A percentile compares a stretch with the other conserved stretches of the same genome.
Conservation (phyloP, 768 basidiomycete species). For the Cystofilobasidium macerans region DNA sequence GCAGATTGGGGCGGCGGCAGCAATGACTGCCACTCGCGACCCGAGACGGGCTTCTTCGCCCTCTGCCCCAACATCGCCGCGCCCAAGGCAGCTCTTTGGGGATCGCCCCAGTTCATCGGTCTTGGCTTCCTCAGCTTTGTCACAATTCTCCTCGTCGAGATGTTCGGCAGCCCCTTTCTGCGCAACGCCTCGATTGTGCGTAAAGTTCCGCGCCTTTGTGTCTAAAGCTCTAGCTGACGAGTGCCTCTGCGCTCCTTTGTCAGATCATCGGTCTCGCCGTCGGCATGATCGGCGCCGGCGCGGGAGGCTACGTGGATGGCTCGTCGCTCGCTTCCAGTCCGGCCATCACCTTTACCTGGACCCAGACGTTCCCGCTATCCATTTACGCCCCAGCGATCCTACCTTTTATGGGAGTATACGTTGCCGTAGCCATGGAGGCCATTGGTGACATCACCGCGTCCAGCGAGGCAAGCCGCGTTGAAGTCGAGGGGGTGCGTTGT, state of each 20-base stretch:
- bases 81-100: slow-evolving; percentile 60
- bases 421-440: slow-evolving; percentile 68
- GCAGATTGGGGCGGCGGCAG: slow-evolving; percentile 70
- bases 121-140: slow-evolving; percentile 75
- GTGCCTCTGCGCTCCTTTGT: not conserved
- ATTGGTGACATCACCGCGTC: slow-evolving; percentile 67
- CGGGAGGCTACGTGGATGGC: slow-evolving; percentile 63
- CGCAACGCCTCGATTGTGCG: slow-evolving; percentile 46
- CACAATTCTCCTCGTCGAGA: slow-evolving; percentile 45
- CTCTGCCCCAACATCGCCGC: slow-evolving; percentile 63
- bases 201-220: not conserved
- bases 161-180: slow-evolving; percentile 75
- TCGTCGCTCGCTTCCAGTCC: slow-evolving; percentile 57
- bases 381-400: slow-evolving; percentile 62
- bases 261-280: slow-evolving; percentile 58
- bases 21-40: slow-evolving; percentile 47
- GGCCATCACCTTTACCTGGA: slow-evolving; percentile 72
- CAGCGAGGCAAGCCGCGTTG: slow-evolving; percentile 66
- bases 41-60: slow-evolving; percentile 54
- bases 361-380: slow-evolving; percentile 54
- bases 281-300: slow-evolving; percentile 71
- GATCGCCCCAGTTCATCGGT: slow-evolving; percentile 70
- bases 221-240: not conserved
- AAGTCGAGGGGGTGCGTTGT: slow-evolving; percentile 48
- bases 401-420: slow-evolving; percentile 42